These are phyloP conservation scores for Deinandra increscens DNA, from an alignment of 129 eudicot genomes.

Conservation along the genomic window DNA sequence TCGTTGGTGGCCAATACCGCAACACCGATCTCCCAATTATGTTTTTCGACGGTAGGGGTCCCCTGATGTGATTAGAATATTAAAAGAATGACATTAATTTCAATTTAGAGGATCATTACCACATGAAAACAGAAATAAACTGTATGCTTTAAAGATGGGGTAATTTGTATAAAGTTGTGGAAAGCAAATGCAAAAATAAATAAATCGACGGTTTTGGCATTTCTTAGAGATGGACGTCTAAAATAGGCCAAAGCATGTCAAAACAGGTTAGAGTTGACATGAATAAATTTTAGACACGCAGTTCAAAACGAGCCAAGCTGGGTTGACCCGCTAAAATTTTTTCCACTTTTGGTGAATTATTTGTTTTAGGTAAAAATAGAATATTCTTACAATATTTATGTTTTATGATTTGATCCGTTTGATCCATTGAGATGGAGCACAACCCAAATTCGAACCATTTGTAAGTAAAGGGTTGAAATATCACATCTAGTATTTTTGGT, in stretches of 20 bases:
- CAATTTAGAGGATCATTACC: background rate
- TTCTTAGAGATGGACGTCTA: background rate
- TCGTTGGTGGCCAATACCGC: constrained; percentile 89
- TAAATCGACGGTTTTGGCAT: background rate
- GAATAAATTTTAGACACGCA: too few species aligned
- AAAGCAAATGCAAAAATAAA: background rate
- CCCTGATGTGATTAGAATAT: constrained; percentile 46
- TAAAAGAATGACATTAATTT: background rate
- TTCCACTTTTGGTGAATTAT: too few species aligned
- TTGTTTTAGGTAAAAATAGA: too few species aligned
- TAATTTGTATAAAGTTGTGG: background rate
- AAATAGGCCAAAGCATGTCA: background rate
- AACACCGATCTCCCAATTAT: constrained; percentile 88
- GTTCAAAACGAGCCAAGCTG: too few species aligned
- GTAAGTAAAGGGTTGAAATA: background rate
- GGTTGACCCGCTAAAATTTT: too few species aligned
- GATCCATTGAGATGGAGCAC: background rate
- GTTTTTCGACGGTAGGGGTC: constrained; percentile 82
- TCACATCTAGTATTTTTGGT: background rate
- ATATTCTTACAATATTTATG: too few species aligned
- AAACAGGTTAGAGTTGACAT: background rate
- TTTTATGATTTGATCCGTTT: background rate
- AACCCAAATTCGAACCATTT: background rate
- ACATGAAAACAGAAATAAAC: background rate
- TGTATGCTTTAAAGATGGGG: background rate